These are phyloP conservation scores for Torulaspora gathmanii DNA, from an alignment of 805 yeast genomes.

Conservation along the genomic window DNA sequence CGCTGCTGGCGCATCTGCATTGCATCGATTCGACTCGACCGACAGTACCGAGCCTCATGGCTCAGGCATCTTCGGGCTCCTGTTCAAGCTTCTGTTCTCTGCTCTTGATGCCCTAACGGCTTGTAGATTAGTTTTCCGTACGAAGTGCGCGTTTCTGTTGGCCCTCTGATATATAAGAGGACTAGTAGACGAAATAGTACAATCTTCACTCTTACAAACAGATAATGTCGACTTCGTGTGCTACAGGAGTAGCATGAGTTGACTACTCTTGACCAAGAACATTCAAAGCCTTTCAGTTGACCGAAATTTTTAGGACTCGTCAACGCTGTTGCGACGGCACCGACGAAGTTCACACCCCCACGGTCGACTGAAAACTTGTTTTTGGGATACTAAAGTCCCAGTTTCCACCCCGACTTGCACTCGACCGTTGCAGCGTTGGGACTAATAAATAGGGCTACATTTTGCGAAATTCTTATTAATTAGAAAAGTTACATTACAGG, in stretches of 20 bases:
- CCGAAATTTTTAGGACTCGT: constrained; percentile 22
- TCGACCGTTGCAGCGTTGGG: constrained; percentile 28
- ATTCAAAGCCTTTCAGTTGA: constrained; percentile 29
- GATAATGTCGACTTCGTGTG: neutral
- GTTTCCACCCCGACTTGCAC: constrained; percentile 37
- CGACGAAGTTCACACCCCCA: constrained; percentile 23
- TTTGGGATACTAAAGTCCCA: constrained; percentile 34
- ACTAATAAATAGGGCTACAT: constrained; percentile 34
- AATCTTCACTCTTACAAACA: neutral
- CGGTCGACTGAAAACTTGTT: constrained; percentile 35
- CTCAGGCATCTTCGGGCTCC: no score
- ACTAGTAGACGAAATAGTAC: neutral
- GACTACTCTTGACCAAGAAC: constrained; percentile 20
- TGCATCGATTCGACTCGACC: neutral
- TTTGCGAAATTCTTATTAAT: constrained; percentile 7
- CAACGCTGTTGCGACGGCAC: constrained; percentile 36
- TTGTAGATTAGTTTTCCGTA: no score
- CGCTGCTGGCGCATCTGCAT: neutral
- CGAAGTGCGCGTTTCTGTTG: no score
- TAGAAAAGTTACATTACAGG: constrained; percentile 10
- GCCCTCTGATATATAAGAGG: neutral
- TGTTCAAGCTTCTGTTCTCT: no score
- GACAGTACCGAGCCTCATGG: neutral
- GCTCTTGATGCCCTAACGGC: no score
- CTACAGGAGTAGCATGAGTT: neutral